Base-by-base conservation (phyloP, 2,329 filamentous ascomycete genomes). In the Polytolypa hystricis region DNA sequence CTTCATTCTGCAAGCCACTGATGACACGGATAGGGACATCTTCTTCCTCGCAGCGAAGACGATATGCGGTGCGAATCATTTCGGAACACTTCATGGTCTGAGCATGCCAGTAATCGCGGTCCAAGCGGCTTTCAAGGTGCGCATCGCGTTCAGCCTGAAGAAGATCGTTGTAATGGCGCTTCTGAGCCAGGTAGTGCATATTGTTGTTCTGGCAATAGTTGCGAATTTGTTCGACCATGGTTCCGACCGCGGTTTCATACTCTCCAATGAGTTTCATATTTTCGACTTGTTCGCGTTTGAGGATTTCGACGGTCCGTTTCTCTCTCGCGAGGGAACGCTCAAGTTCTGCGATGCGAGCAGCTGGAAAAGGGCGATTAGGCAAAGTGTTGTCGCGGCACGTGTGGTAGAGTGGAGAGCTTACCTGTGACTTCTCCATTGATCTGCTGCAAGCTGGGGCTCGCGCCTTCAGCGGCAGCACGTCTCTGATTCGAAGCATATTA, bases 201-300 rank as follows among this genome's bases (percentile, higher is more conserved):
- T 69, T 67, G 47, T 66, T 66, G 49, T 65, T 65, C 42, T 62
- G 62, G 47, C 62, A 66, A 45, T 68, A 69, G 47, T 63, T 64
- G 40, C 66, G 66, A 37, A 69, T 66, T 42, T 67, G 64, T 37
- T 69, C 66, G 12, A 67, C 64, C 51, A 68, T 65, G 5, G 55
- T 58, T 26, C 65, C 65, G 17, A 70, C 53, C 7, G 52, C 57
- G 10, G 58, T 53, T 44, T 69, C 66, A 41, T 68, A 70, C 44
- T 67, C 64, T 14, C 56, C 59, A 17, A 70, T 65, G 23, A 70
- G 44, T 35, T 60, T 62, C 33, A 58, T 61, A 42, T 69, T 68
- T 41, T 69, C 66, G 10, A 52, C 47, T 40, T 68, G 66, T 44
- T 70, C 65, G 26, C 58, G 57, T 35, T 62, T 61, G 33, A 67